These are phyloP conservation scores for Penicillium manginii DNA, from an alignment of 495 filamentous ascomycete species.

Conservation along the genomic window DNA sequence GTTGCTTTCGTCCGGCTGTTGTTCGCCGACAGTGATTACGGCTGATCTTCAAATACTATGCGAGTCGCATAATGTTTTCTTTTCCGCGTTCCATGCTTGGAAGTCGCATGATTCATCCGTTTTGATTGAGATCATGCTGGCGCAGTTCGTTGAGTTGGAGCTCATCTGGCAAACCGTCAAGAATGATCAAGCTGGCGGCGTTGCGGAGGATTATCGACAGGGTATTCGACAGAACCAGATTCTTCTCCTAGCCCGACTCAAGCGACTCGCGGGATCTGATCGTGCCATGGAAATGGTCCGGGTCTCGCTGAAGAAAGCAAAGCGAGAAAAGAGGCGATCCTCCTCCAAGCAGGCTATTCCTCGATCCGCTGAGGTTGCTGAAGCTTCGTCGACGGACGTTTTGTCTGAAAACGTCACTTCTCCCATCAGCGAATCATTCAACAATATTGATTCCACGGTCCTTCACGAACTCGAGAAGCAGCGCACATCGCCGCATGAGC, in stretches of 20 bases:
- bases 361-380: constrained; percentile 44
- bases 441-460: constrained; percentile 42
- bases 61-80: constrained; percentile 77
- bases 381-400: constrained; percentile 36
- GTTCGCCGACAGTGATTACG: constrained; percentile 39
- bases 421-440: constrained; percentile 52
- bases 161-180: constrained; percentile 97
- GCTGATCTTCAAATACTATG: constrained; percentile 50
- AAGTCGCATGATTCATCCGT: constrained; percentile 89
- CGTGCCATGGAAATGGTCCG: constrained; percentile 80
- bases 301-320: constrained; percentile 79
- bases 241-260: constrained; percentile 83
- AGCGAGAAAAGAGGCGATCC: constrained; percentile 63
- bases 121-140: constrained; percentile 90
- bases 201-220: constrained; percentile 85
- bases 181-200: constrained; percentile 80
- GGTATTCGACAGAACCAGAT: constrained; percentile 94
- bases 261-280: constrained; percentile 84
- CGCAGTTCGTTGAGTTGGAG: constrained; percentile 93
- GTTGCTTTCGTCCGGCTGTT: constrained; percentile 59
- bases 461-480: constrained; percentile 44
- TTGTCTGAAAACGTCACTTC: constrained; percentile 48
- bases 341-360: constrained; percentile 64
- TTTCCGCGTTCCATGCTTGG: constrained; percentile 93
- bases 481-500: constrained; percentile 44